phyloP scores from a whole-genome alignment of 179 eudicot species.

The Pouteria campechiana region DNA sequence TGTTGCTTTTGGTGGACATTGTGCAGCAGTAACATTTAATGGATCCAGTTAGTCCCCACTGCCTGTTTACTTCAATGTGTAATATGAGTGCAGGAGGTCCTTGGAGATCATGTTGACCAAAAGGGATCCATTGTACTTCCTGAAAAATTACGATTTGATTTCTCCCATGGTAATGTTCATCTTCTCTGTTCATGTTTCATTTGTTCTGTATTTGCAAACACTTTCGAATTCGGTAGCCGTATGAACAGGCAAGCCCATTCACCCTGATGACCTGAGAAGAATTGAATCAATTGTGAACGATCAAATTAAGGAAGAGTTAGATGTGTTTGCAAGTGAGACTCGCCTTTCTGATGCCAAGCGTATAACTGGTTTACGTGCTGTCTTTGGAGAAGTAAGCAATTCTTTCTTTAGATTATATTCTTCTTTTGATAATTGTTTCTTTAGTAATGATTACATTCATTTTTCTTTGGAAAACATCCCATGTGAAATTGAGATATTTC shows the following conservation, averaged over 20 bases:
- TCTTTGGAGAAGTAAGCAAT: slow-evolving; percentile 94
- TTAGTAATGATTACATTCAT: too few species aligned
- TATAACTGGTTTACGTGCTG: slow-evolving; percentile 88
- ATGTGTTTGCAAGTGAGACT: slow-evolving; percentile 75
- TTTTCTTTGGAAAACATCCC: too few species aligned
- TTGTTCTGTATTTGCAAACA: neutral
- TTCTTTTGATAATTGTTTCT: too few species aligned
- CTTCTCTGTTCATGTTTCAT: neutral
- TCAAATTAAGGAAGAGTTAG: slow-evolving; percentile 80
- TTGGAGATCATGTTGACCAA: slow-evolving; percentile 93
- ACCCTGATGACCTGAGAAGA: slow-evolving; percentile 65
- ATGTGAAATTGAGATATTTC: too few species aligned
- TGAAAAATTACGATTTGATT: slow-evolving; percentile 89
- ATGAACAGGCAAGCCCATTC: slow-evolving; percentile 77
- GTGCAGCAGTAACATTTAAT: too few species aligned
- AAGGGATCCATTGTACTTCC: slow-evolving; percentile 98
- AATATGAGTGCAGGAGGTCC: slow-evolving; percentile 61
- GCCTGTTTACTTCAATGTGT: neutral
- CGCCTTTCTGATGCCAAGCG: slow-evolving; percentile 75
- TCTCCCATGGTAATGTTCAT: slow-evolving; percentile 71
- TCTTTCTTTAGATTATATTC: neutral
- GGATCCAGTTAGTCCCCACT: neutral
- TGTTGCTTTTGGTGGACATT: neutral
- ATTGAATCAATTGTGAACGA: slow-evolving; percentile 84
- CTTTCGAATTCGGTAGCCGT: slow-evolving; percentile 1